A percentile compares a stretch with the other conserved stretches of the same genome.
These are phyloP conservation scores for Agroathelia rolfsii DNA, from an alignment of 1,284 basidiomycete genomes.

Conservation along the genomic window DNA sequence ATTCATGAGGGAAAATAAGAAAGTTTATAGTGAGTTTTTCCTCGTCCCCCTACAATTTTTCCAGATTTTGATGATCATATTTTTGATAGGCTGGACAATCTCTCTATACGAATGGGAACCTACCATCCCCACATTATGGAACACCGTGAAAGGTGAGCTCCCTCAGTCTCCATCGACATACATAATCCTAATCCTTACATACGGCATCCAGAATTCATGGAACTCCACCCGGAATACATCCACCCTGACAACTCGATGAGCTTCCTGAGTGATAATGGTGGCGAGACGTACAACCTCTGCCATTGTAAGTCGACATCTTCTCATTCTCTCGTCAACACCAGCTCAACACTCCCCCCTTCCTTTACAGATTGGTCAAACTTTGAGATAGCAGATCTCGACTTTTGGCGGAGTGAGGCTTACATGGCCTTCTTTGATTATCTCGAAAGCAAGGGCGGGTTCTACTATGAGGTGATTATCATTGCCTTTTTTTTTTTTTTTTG, in stretches of 20 bases:
- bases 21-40: conserved; percentile 48
- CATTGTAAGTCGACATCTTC: conserved; percentile 54
- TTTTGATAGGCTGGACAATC: conserved; percentile 63
- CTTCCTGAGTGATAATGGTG: conserved; percentile 78
- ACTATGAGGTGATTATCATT: conserved; percentile 63
- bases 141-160: conserved; percentile 53
- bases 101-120: conserved; percentile 78
- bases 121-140: conserved; percentile 85
- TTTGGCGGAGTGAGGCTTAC: conserved; percentile 81
- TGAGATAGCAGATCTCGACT: conserved; percentile 77
- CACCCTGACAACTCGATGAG: conserved; percentile 67
- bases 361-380: conserved; percentile 80
- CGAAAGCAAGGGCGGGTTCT: conserved; percentile 84
- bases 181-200: conserved; percentile 5
- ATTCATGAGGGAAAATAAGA: conserved; percentile 68
- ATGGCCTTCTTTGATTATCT: conserved; percentile 79
- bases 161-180: conserved; percentile 2
- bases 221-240: conserved; percentile 58
- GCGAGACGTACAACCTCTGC: conserved; percentile 75
- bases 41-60: conserved; percentile 3
- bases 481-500: conserved; percentile 1
- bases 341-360: conserved; percentile 2
- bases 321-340: conserved; percentile 1
- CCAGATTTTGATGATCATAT: conserved; percentile 48
- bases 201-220: conserved; percentile 53